phyloP scores from a whole-genome alignment of 2,329 filamentous ascomycete species.

The Arthroderma sp. region DNA sequence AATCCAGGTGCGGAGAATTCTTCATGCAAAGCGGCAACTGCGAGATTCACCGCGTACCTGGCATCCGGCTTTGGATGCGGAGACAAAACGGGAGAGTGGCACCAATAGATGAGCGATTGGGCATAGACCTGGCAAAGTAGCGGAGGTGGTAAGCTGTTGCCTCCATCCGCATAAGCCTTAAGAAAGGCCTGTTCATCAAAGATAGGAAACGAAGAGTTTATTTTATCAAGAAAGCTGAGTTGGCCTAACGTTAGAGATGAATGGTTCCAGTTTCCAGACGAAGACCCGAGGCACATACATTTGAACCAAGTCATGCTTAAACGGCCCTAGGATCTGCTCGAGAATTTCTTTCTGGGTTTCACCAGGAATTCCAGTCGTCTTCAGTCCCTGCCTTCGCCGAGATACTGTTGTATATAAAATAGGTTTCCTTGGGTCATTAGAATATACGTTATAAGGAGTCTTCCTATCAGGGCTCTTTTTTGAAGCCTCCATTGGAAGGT shows the following conservation, averaged over 20 bases:
- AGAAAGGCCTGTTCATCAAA: slow-evolving; percentile 44
- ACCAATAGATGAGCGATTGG: slow-evolving; percentile 46
- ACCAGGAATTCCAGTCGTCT: slow-evolving; percentile 29
- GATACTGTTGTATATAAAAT: slow-evolving; percentile 38
- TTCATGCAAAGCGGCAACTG: slow-evolving; percentile 47
- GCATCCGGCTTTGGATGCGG: slow-evolving; percentile 41
- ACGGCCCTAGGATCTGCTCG: slow-evolving; percentile 47
- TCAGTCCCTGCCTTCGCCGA: slow-evolving; percentile 35
- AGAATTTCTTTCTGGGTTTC: slow-evolving; percentile 42
- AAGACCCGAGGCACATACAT: slow-evolving; percentile 31
- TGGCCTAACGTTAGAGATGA: slow-evolving; percentile 10
- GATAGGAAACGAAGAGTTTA: slow-evolving; percentile 49
- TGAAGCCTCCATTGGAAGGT: slow-evolving; percentile 35
- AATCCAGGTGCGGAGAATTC: slow-evolving; percentile 46
- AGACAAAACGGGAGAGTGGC: slow-evolving; percentile 32
- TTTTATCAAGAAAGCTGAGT: slow-evolving; percentile 41
- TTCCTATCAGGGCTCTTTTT: slow-evolving; percentile 26
- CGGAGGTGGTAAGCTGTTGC: slow-evolving; percentile 39
- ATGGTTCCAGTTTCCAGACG: slow-evolving; percentile 3
- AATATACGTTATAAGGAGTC: slow-evolving; percentile 39
- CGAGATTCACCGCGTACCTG: slow-evolving; percentile 50
- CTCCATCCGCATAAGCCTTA: slow-evolving; percentile 33
- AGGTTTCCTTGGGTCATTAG: slow-evolving; percentile 33
- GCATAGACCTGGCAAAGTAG: slow-evolving; percentile 46
- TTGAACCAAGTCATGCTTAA: slow-evolving; percentile 37